Evolutionary conservation across 495 filamentous ascomycete species (phyloP).

Genomic region (Lichina pygmaea): DNA sequence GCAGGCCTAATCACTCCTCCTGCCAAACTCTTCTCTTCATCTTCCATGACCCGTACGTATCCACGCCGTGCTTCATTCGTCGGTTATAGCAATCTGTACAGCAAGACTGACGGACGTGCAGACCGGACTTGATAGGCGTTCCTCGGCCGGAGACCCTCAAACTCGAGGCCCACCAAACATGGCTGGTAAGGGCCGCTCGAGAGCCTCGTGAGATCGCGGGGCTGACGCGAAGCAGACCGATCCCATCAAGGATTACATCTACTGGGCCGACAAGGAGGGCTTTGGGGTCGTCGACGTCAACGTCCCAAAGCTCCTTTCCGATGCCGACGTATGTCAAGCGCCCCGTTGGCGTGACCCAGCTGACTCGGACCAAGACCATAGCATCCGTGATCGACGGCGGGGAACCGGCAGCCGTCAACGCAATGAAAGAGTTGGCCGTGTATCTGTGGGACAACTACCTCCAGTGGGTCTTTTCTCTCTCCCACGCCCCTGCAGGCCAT

Average conservation of each 20-base stretch:
- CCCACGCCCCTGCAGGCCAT: background rate
- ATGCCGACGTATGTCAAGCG: slow-evolving; percentile 19
- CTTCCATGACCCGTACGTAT: slow-evolving; percentile 29
- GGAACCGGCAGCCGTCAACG: slow-evolving; percentile 13
- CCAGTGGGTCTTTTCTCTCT: slow-evolving; percentile 20
- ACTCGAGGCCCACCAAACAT: slow-evolving; percentile 58
- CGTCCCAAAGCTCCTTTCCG: slow-evolving; percentile 44
- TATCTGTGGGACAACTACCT: slow-evolving; percentile 98
- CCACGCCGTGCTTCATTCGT: slow-evolving; percentile 1
- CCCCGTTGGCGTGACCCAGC: background rate
- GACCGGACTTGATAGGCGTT: slow-evolving; percentile 41
- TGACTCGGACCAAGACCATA: background rate
- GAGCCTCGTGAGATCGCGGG: slow-evolving; percentile 67
- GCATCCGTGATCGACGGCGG: slow-evolving; percentile 12
- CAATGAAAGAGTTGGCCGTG: slow-evolving; percentile 46
- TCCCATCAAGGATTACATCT: slow-evolving; percentile 45
- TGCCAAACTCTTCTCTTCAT: slow-evolving; percentile 38
- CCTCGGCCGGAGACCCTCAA: slow-evolving; percentile 40
- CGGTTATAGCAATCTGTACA: slow-evolving; percentile 1
- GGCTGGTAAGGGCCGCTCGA: slow-evolving; percentile 34
- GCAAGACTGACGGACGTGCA: slow-evolving; percentile 9
- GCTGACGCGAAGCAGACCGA: slow-evolving; percentile 53
- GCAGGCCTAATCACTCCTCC: slow-evolving; percentile 25
- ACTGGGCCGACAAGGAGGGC: slow-evolving; percentile 45
- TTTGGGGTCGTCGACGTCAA: slow-evolving; percentile 79